Percentiles rank a stretch among this genome's conserved stretches.
These are phyloP conservation scores for Botryotinia narcissicola DNA, from an alignment of 2,329 filamentous ascomycete genomes.

Conservation along the genomic window DNA sequence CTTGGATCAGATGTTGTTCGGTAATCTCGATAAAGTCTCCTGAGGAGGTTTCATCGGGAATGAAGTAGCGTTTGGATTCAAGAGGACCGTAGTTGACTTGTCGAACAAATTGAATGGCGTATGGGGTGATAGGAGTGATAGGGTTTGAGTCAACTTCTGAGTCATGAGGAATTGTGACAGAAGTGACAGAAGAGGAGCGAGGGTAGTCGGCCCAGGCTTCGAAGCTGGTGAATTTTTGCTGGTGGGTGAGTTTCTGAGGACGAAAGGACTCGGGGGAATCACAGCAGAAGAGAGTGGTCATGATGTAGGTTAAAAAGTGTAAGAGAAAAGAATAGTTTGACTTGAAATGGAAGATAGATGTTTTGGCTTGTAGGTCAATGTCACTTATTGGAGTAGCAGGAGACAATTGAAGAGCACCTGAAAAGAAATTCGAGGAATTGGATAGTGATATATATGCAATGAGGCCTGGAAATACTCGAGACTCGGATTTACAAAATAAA, in stretches of 20 bases:
- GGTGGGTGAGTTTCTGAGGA: neutral
- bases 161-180: neutral
- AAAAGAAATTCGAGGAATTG: neutral
- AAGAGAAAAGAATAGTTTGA: neutral
- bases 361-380: neutral
- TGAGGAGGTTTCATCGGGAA: slow-evolving; percentile 22
- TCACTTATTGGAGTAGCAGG: no score
- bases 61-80: slow-evolving; percentile 46
- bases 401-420: neutral
- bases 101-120: slow-evolving; percentile 44
- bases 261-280: neutral
- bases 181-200: neutral
- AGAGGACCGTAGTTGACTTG: slow-evolving; percentile 47
- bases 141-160: neutral
- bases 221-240: neutral
- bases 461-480: neutral
- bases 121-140: slow-evolving; percentile 6
- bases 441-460: neutral
- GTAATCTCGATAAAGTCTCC: slow-evolving; percentile 39
- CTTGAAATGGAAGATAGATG: neutral
- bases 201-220: neutral
- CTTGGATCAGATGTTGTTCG: slow-evolving; percentile 42
- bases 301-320: neutral
- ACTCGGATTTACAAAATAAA: neutral
- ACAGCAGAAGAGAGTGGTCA: slow-evolving; percentile 13